phyloP scores from a whole-genome alignment of 2,329 filamentous ascomycete genomes.

The Cladorrhinum sp. region DNA sequence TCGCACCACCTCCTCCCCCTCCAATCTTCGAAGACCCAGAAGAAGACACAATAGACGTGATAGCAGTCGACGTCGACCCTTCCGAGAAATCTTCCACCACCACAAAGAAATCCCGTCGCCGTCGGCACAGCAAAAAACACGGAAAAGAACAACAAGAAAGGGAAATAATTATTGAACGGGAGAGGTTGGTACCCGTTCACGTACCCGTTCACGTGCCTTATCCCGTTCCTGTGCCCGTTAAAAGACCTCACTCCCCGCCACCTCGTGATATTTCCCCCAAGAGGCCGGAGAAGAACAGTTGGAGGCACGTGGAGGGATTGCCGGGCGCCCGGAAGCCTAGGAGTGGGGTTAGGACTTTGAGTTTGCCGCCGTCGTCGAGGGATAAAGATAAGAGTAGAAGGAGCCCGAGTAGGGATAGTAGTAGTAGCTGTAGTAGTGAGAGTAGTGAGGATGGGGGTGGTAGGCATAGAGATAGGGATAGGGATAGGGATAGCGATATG shows the following conservation, averaged over 20 bases:
- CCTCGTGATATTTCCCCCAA: slow-evolving; percentile 11
- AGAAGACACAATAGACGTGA: slow-evolving; percentile 37
- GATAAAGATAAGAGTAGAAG: slow-evolving; percentile 32
- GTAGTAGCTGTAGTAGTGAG: not conserved
- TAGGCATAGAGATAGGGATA: too few relatives aligned
- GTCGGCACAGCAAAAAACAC: slow-evolving; percentile 29
- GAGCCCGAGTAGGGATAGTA: not conserved
- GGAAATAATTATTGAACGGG: slow-evolving; percentile 53
- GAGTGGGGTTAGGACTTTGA: slow-evolving; percentile 32
- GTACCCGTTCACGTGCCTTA: slow-evolving; percentile 40
- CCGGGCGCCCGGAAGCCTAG: slow-evolving; percentile 33
- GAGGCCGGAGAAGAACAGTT: slow-evolving; percentile 43
- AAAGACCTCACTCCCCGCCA: slow-evolving; percentile 21
- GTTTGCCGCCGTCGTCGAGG: slow-evolving; percentile 30
- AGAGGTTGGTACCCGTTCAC: slow-evolving; percentile 36
- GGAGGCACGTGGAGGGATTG: slow-evolving; percentile 51
- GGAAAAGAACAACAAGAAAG: slow-evolving; percentile 33
- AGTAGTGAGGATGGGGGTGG: not conserved
- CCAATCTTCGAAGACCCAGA: slow-evolving; percentile 27
- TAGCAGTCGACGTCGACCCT: slow-evolving; percentile 42
- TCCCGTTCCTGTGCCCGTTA: slow-evolving; percentile 26
- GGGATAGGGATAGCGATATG: too few relatives aligned
- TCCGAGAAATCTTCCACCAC: slow-evolving; percentile 24
- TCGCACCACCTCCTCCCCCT: slow-evolving; percentile 23
- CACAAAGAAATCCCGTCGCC: slow-evolving; percentile 25